phyloP scores from a whole-genome alignment of 106 monocot genomes.

The Alisma plantagoaquatica region DNA sequence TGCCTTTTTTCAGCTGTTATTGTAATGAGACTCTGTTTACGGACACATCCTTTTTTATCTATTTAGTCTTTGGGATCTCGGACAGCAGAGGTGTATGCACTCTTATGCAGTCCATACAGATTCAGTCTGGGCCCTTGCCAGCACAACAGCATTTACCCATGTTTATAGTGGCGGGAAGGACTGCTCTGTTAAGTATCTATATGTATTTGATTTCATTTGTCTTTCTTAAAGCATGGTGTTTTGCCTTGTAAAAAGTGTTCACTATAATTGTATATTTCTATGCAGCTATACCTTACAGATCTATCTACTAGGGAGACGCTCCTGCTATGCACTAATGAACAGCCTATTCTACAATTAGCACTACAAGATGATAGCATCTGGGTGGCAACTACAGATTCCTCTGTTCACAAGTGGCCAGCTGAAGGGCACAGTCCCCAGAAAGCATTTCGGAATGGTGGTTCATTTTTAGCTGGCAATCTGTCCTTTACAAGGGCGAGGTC shows the following conservation, averaged over 20 bases:
- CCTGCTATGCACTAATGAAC: constrained; percentile 77
- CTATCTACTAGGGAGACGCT: constrained; percentile 79
- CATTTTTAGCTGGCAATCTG: constrained; percentile 96
- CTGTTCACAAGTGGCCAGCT: constrained; percentile 75
- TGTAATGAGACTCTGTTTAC: too few species aligned
- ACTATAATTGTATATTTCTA: constrained; percentile 17
- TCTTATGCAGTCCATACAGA: constrained; percentile 99
- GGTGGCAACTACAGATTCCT: constrained; percentile 95
- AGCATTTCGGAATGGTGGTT: constrained; percentile 75
- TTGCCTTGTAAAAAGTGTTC: too few species aligned
- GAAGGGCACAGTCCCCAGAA: constrained; percentile 71
- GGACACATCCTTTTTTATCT: too few species aligned
- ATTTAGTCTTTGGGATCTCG: constrained; percentile 98
- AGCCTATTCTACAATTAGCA: constrained; percentile 70
- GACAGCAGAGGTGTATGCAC: constrained; percentile 95
- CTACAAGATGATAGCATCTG: constrained; percentile 88
- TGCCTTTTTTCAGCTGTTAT: too few species aligned
- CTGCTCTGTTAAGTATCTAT: constrained; percentile 40
- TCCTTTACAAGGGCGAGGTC: constrained; percentile 91
- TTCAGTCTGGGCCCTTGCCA: constrained; percentile 97
- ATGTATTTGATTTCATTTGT: neutral
- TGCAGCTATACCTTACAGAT: constrained; percentile 92
- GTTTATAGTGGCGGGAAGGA: constrained; percentile 99
- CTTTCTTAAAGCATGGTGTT: too few species aligned
- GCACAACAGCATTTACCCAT: constrained; percentile 78